These are phyloP conservation scores for Aspergillus novoparasiticus DNA, from an alignment of 2,329 filamentous ascomycete species.

Conservation along the genomic window DNA sequence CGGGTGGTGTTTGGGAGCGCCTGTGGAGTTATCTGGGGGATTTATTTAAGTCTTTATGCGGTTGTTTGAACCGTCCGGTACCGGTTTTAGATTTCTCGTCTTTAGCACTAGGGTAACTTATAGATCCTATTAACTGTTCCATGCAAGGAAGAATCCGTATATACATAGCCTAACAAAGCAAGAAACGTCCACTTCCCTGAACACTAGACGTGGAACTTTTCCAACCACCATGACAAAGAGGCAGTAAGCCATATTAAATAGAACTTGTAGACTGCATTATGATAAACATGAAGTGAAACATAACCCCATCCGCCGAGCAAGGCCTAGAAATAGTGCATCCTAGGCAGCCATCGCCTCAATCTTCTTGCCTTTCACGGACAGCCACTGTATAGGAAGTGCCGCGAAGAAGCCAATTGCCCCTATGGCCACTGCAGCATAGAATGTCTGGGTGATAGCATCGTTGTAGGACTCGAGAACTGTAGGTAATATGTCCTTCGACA, in stretches of 20 bases:
- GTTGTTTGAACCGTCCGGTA: constrained; percentile 28
- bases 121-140: background rate
- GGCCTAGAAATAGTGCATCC: background rate
- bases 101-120: background rate
- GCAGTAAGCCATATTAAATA: background rate
- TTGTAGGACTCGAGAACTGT: constrained; percentile 42
- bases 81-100: background rate
- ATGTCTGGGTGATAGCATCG: constrained; percentile 39
- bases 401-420: constrained; percentile 37
- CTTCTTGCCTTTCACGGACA: constrained; percentile 42
- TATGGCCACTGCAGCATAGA: constrained; percentile 43
- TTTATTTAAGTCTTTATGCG: constrained; percentile 71
- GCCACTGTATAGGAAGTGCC: constrained; percentile 43
- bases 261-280: background rate
- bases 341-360: constrained; percentile 24
- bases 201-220: background rate
- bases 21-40: constrained; percentile 72
- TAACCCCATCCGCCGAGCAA: background rate
- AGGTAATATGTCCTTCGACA: constrained; percentile 29
- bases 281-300: background rate
- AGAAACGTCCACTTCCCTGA: background rate
- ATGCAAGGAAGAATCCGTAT: background rate
- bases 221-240: background rate
- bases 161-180: background rate
- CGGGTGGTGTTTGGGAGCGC: constrained; percentile 71